A percentile compares a stretch with the other conserved stretches of the same genome.
These are phyloP conservation scores for Ascochyta koolunga DNA, from an alignment of 2,329 filamentous ascomycete genomes.

Conservation along the genomic window DNA sequence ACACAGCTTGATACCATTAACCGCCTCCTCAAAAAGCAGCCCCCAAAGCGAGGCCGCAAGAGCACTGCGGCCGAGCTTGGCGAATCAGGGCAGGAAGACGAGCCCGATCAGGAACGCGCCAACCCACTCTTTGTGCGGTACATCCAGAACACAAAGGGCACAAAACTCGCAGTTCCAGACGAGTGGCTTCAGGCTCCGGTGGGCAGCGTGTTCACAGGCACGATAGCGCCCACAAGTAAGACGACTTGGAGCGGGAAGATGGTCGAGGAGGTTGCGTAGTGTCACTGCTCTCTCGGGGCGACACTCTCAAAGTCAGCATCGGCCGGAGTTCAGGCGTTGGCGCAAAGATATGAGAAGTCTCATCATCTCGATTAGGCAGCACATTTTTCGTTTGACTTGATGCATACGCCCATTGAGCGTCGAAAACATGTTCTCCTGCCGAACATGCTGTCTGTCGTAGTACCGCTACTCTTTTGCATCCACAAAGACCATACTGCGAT, in stretches of 20 bases:
- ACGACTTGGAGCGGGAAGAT: slow-evolving; percentile 41
- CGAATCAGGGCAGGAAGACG: slow-evolving; percentile 59
- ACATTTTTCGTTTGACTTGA: no score
- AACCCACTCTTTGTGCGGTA: slow-evolving; percentile 72
- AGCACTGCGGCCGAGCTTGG: slow-evolving; percentile 55
- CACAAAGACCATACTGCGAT: no score
- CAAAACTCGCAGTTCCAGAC: slow-evolving; percentile 67
- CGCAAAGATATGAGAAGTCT: background rate
- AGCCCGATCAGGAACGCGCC: slow-evolving; percentile 55
- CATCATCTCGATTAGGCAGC: no score
- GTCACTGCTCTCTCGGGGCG: background rate
- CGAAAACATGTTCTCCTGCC: no score
- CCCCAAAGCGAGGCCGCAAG: slow-evolving; percentile 66
- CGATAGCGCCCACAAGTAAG: slow-evolving; percentile 29
- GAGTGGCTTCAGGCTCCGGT: slow-evolving; percentile 70
- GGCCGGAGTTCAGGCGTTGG: background rate
- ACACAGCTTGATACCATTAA: slow-evolving; percentile 86
- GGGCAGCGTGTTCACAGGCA: slow-evolving; percentile 62
- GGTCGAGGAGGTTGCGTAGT: slow-evolving; percentile 46
- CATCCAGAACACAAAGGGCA: slow-evolving; percentile 68
- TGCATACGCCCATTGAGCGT: no score
- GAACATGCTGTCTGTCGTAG: no score
- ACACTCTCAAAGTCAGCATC: background rate
- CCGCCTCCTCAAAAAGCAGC: slow-evolving; percentile 85
- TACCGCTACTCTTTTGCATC: no score